phyloP scores from a whole-genome alignment of 768 basidiomycete genomes.

The Melanogaster broomeanus region DNA sequence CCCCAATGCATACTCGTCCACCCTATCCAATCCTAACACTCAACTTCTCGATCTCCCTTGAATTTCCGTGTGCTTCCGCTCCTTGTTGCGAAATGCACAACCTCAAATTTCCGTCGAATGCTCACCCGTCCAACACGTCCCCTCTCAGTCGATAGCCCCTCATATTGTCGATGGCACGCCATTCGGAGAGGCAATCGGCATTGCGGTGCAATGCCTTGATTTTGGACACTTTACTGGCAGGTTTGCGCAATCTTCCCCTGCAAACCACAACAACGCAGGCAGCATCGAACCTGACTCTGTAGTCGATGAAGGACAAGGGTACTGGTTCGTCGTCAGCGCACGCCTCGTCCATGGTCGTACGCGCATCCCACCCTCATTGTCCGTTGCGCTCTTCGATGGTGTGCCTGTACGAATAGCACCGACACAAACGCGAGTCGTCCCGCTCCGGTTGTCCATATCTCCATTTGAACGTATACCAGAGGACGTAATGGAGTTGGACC shows the following conservation, averaged over 20 bases:
- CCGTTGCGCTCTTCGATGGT: constrained; percentile 15
- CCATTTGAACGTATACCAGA: constrained; percentile 30
- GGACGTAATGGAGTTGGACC: constrained; percentile 34
- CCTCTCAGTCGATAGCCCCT: constrained; percentile 55
- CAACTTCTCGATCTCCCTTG: constrained; percentile 47
- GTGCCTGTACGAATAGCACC: constrained; percentile 49
- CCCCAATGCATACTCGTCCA: constrained; percentile 44
- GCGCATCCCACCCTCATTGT: constrained; percentile 16
- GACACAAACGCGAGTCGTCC: constrained; percentile 62
- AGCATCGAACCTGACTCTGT: not conserved
- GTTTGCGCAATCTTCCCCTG: too few species aligned
- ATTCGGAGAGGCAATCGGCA: constrained; percentile 69
- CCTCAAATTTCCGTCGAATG: not conserved
- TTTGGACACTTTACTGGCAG: not conserved
- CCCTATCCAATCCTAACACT: constrained; percentile 58
- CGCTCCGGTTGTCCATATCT: constrained; percentile 49
- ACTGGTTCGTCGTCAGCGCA: constrained; percentile 52
- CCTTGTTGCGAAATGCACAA: too few species aligned
- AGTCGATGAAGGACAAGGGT: constrained; percentile 30
- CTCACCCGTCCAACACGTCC: constrained; percentile 39
- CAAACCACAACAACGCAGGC: too few species aligned
- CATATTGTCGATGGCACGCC: constrained; percentile 77
- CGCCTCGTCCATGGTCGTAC: not conserved
- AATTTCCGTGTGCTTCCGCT: constrained; percentile 18
- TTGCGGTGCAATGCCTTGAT: constrained; percentile 55